Percentiles rank a stretch among this genome's conserved stretches.
Conservation (phyloP, 2,329 filamentous ascomycete species). For the Pseudogymnoascus sp. region DNA sequence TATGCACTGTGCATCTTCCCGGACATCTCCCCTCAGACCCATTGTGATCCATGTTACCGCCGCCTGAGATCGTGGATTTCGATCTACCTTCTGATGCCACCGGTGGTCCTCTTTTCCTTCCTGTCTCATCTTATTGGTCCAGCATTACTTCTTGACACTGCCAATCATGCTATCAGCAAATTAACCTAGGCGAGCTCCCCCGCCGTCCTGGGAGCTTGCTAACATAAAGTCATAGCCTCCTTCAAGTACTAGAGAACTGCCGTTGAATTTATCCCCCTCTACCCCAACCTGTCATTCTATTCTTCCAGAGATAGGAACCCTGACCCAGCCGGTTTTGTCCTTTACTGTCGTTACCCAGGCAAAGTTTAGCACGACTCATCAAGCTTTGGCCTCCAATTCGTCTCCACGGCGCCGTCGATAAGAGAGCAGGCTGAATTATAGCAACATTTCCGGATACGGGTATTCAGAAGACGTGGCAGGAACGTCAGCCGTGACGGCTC, state of each 20-base stretch:
- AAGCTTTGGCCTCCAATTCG: neutral
- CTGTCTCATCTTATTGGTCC: conserved; percentile 12
- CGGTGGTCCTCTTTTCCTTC: neutral
- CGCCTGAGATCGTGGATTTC: conserved; percentile 10
- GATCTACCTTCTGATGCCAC: conserved; percentile 2
- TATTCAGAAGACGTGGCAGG: conserved; percentile 10
- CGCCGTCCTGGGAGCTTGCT: neutral
- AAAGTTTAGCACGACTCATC: neutral
- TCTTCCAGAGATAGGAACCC: conserved; percentile 1
- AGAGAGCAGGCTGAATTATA: conserved; percentile 10
- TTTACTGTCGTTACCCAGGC: neutral
- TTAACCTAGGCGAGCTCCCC: conserved; percentile 13
- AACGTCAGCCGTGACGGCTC: conserved; percentile 31
- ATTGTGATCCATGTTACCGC: conserved; percentile 26
- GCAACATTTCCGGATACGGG: conserved; percentile 27
- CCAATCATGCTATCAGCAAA: conserved; percentile 13
- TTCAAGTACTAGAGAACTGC: conserved; percentile 7
- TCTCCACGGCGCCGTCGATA: conserved; percentile 7
- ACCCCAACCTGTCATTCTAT: conserved; percentile 9
- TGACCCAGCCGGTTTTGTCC: neutral
- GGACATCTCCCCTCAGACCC: conserved; percentile 23
- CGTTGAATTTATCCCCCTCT: conserved; percentile 8
- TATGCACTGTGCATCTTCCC: conserved; percentile 32
- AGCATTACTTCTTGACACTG: conserved; percentile 8
- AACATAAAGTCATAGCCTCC: conserved; percentile 10